Conservation (phyloP, 176 grass and related monocot genomes). For the Triticum urartu region DNA sequence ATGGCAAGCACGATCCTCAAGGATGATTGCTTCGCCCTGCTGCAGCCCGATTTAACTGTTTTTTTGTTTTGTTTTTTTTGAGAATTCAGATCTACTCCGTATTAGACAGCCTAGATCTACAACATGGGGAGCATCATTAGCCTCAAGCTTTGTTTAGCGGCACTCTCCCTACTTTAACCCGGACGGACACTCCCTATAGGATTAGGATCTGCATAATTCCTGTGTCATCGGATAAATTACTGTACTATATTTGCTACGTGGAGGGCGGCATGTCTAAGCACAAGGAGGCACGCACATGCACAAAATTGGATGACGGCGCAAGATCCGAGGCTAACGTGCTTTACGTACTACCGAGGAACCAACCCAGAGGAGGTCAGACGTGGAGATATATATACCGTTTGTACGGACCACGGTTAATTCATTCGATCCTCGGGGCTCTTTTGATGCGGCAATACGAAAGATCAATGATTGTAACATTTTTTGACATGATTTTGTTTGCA, state of each 20-base stretch:
- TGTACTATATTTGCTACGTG: too few relatives aligned
- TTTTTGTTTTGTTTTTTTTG: not conserved
- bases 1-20: not conserved
- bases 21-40: not conserved
- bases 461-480: too few relatives aligned
- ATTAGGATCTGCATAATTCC: not conserved
- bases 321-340: slow-evolving; percentile 25
- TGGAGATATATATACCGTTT: too few relatives aligned
- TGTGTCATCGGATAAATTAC: too few relatives aligned
- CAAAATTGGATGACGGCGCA: not conserved
- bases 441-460: too few relatives aligned
- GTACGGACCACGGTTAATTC: too few relatives aligned
- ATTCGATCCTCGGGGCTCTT: too few relatives aligned
- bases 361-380: too few relatives aligned
- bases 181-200: not conserved
- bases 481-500: too few relatives aligned
- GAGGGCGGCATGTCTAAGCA: not conserved
- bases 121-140: slow-evolving; percentile 27
- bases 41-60: not conserved
- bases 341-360: too few relatives aligned
- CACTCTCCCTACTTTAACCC: not conserved
- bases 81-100: too few relatives aligned
- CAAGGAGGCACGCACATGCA: slow-evolving; percentile 35
- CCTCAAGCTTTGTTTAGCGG: not conserved
- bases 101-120: not conserved